Conservation (phyloP, 2,329 filamentous ascomycete species). For the Calonectria crousiana region DNA sequence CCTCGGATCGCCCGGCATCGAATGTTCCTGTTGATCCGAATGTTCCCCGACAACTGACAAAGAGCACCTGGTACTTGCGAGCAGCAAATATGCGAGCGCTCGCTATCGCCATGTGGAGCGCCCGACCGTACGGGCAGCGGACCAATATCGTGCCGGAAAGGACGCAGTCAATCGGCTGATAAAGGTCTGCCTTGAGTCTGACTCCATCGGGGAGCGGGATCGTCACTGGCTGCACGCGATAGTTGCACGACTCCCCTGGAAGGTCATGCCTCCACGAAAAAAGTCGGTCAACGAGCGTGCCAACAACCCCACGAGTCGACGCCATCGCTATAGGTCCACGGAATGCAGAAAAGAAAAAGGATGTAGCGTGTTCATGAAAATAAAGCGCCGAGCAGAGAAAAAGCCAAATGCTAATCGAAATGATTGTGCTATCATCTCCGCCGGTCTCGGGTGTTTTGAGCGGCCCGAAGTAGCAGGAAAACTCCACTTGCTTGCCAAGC, state of each 20-base stretch:
- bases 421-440: background rate
- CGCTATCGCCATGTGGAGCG: background rate
- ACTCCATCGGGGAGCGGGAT: background rate
- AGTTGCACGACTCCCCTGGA: background rate
- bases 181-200: background rate
- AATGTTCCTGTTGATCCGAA: conserved; percentile 10
- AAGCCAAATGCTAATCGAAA: background rate
- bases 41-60: conserved; percentile 1
- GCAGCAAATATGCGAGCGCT: background rate
- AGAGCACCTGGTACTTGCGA: background rate
- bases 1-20: background rate
- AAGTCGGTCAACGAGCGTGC: background rate
- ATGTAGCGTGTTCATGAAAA: background rate
- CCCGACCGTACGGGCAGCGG: background rate
- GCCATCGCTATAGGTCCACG: background rate
- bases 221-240: background rate
- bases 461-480: background rate
- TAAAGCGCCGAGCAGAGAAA: background rate
- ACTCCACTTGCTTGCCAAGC: background rate
- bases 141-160: background rate
- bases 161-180: background rate
- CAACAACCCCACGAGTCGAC: background rate
- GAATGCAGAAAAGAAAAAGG: background rate
- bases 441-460: background rate
- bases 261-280: background rate